Conservation (phyloP, 179 eudicot species). For the Corrigiola litoralis region DNA sequence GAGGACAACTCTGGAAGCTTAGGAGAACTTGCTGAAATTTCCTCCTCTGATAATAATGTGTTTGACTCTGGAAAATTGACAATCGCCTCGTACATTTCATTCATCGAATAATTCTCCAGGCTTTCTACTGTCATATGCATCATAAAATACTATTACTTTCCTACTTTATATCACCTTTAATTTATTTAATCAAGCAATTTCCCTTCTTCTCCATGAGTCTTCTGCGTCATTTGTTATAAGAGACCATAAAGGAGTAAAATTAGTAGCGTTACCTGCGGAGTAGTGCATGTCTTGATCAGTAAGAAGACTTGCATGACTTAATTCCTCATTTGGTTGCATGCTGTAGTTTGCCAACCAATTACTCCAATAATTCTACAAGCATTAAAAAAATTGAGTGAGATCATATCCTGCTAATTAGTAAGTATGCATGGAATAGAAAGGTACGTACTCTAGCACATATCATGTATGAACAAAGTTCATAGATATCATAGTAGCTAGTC, state of each 20-base stretch:
- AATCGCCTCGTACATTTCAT: slow-evolving; percentile 17
- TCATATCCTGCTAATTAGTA: too few species aligned
- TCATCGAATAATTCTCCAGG: slow-evolving; percentile 6
- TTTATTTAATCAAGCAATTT: too few species aligned
- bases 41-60: slow-evolving; percentile 9
- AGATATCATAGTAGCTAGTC: not conserved
- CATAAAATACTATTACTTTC: not conserved
- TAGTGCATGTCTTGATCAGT: slow-evolving; percentile 20
- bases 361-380: slow-evolving; percentile 39
- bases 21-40: slow-evolving; percentile 13
- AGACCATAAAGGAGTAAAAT: too few species aligned
- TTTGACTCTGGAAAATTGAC: slow-evolving; percentile 4
- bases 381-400: not conserved
- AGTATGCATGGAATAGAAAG: not conserved
- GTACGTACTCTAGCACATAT: not conserved
- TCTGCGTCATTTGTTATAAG: too few species aligned
- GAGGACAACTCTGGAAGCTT: slow-evolving; percentile 6
- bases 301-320: slow-evolving; percentile 25
- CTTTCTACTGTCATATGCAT: slow-evolving; percentile 5
- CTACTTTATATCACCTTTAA: too few species aligned
- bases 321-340: slow-evolving; percentile 23
- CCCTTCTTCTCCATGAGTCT: too few species aligned
- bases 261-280: slow-evolving; percentile 25
- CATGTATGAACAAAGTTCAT: too few species aligned
- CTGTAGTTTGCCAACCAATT: slow-evolving; percentile 26